These are phyloP conservation scores for Cryptosporidium muris DNA, from an alignment of 169 alveolate genomes.

Conservation along the genomic window DNA sequence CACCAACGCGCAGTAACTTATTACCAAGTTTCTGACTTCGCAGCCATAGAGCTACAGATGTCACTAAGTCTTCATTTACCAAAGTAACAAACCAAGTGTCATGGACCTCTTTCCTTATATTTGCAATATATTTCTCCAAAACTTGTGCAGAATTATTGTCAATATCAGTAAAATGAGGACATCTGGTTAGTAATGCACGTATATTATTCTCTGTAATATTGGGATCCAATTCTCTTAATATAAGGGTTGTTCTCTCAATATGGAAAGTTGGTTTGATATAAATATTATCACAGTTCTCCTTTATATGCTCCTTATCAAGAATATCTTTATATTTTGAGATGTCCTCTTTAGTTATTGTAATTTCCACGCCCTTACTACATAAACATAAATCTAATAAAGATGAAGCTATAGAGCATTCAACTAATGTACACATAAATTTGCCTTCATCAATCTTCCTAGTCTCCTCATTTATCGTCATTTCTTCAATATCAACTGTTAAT, in stretches of 20 bases:
- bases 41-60: constrained; percentile 53
- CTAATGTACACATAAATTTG: constrained; percentile 26
- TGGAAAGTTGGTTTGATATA: constrained; percentile 40
- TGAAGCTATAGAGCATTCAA: not conserved
- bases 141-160: not conserved
- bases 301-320: not conserved
- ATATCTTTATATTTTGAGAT: not conserved
- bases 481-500: not conserved
- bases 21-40: constrained; percentile 22
- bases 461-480: not conserved
- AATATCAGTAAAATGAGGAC: constrained; percentile 29
- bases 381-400: constrained; percentile 2
- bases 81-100: constrained; percentile 67
- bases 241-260: constrained; percentile 36
- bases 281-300: constrained; percentile 4
- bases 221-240: constrained; percentile 38
- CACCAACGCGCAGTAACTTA: constrained; percentile 11
- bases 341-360: not conserved
- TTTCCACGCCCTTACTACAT: not conserved
- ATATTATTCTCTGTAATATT: constrained; percentile 24
- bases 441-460: not conserved
- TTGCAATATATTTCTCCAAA: not conserved
- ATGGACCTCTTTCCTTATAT: constrained; percentile 34
- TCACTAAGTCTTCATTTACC: constrained; percentile 30
- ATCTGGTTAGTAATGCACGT: constrained; percentile 5